Percentiles rank a stretch among this genome's conserved stretches.
phyloP scores from a whole-genome alignment of 2,329 filamentous ascomycete genomes.

The Beauveria brongniartii region DNA sequence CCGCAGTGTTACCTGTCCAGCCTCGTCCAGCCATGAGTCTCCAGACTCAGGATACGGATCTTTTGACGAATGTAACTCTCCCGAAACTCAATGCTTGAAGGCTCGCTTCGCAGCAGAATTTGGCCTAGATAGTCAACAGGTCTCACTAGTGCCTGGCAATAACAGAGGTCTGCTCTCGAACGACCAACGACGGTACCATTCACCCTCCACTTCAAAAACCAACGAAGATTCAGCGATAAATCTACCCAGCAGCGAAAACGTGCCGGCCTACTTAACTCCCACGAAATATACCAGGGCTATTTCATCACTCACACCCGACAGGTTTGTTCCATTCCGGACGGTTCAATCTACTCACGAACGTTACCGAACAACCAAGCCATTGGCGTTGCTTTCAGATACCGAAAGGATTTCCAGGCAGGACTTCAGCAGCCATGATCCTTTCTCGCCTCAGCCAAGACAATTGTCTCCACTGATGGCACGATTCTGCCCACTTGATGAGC shows the following conservation, averaged over 20 bases:
- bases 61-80: slow-evolving; percentile 15
- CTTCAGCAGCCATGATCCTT: slow-evolving; percentile 34
- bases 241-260: neutral
- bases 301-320: slow-evolving; percentile 30
- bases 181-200: neutral
- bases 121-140: slow-evolving; percentile 6
- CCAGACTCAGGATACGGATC: slow-evolving; percentile 25
- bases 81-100: neutral
- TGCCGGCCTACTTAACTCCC: neutral
- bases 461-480: neutral
- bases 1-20: slow-evolving; percentile 1
- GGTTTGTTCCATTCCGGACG: slow-evolving; percentile 42
- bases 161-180: neutral
- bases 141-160: neutral
- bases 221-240: neutral
- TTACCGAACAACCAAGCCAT: slow-evolving; percentile 37
- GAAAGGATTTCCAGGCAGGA: slow-evolving; percentile 39
- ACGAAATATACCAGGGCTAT: neutral
- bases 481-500: neutral
- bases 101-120: neutral
- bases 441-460: slow-evolving; percentile 19
- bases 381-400: slow-evolving; percentile 31
- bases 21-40: neutral
- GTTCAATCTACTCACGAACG: slow-evolving; percentile 31
- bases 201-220: neutral